Base-by-base conservation (phyloP, 768 basidiomycete genomes). In the Suillus placidus region DNA sequence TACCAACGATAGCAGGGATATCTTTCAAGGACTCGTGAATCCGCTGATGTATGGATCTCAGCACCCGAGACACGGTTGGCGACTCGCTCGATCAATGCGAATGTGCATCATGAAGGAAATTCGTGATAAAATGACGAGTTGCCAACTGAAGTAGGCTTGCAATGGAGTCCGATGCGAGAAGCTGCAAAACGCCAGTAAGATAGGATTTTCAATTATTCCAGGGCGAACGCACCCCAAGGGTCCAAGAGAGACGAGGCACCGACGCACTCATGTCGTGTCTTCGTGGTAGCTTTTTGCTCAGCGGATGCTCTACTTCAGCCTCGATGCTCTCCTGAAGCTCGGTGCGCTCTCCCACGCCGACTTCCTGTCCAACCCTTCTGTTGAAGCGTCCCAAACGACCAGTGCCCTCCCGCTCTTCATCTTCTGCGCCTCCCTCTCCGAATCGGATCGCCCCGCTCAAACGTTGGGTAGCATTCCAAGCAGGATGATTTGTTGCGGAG, bases 401-500 rank as follows among this genome's bases (percentile, higher is more conserved):
- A 1, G 88, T 86, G 57, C 86, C 85, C 61, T 87, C 87, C 67
- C 81, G 87, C 72, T 92, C 92, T 66, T 91, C 91, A 69, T 88
- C 87, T 57, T 80, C 74, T 63, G 76, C 79, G 45, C 80, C 77
- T 47, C 70, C 74, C 56, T 88, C 74, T 3, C 47, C 47, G n/a
- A n/a, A n/a, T n/a, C n/a, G n/a, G 0, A 80, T 80, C 32, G 79
- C 75, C 49, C 83, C 86, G 64, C 80, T 80, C 32, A 83, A 80
- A 67, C 82, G 81, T 66, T 83, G 78, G 4, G 85, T 84, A 2
- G 90, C 86, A 72, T 93, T 91, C 90, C 92, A 97, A 7, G 93
- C 77, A 1, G 95, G 91, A 71, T 95, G 89, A 75, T 95, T 96
- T 18, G 91, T 93, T 60, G 91, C 88, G 71, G 96, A 95, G 51